Percentiles rank a stretch among this genome's conserved stretches.
These are phyloP conservation scores for Plasmodium knowlesi DNA, from an alignment of 169 alveolate species.

Conservation along the genomic window DNA sequence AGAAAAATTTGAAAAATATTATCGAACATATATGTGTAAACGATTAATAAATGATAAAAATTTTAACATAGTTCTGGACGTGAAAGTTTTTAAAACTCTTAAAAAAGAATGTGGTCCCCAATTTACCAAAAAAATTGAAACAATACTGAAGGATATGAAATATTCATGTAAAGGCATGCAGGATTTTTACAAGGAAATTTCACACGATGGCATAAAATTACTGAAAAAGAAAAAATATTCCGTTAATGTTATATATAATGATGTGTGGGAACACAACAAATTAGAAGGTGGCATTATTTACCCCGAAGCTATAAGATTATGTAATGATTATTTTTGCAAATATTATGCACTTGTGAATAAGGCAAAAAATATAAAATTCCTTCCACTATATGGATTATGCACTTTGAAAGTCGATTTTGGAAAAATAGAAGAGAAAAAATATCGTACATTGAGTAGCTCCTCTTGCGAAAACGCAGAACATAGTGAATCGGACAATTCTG, in stretches of 20 bases:
- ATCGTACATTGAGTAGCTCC: neutral
- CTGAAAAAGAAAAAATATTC: conserved; percentile 28
- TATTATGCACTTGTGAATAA: conserved; percentile 30
- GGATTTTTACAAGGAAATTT: conserved; percentile 20
- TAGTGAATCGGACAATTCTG: no score
- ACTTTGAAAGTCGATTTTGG: conserved; percentile 39
- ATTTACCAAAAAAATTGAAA: conserved; percentile 72
- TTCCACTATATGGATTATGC: conserved; percentile 61
- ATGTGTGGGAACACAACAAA: conserved; percentile 52
- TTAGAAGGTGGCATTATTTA: conserved; percentile 30
- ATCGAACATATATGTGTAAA: conserved; percentile 63
- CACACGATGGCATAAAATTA: conserved; percentile 6
- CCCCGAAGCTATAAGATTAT: conserved; percentile 31
- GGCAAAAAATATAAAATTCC: conserved; percentile 41
- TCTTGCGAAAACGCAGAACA: neutral
- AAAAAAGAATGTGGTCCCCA: conserved; percentile 76
- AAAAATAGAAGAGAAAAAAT: conserved; percentile 2
- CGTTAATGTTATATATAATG: conserved; percentile 59
- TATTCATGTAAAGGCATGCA: conserved; percentile 29
- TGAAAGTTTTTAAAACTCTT: conserved; percentile 61
- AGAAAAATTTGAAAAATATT: conserved; percentile 71
- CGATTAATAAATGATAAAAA: conserved; percentile 49
- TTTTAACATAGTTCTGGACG: conserved; percentile 53
- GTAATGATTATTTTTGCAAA: conserved; percentile 44
- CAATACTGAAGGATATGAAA: conserved; percentile 63